These are phyloP conservation scores for Populus deltoides DNA, from an alignment of 345 rosid genomes.

Conservation along the genomic window DNA sequence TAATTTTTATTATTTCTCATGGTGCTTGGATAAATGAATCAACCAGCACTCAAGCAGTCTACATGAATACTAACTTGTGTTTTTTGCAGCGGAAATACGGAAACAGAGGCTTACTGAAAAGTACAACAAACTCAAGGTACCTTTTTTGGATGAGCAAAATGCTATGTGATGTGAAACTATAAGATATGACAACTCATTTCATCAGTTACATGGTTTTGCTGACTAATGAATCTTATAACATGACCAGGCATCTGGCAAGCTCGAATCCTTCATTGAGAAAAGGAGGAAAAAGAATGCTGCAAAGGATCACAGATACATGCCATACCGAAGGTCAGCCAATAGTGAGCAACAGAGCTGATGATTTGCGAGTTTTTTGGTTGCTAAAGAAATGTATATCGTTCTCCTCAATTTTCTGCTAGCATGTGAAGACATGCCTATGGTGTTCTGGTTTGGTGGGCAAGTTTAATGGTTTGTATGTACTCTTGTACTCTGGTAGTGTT, in stretches of 20 bases:
- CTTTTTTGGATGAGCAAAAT: background rate
- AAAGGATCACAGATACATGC: constrained; percentile 83
- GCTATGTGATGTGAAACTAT: background rate
- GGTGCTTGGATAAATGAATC: background rate
- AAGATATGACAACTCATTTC: background rate
- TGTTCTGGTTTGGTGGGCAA: background rate
- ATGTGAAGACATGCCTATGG: background rate
- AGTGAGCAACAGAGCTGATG: constrained; percentile 29
- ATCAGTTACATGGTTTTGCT: background rate
- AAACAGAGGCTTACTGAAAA: constrained; percentile 68
- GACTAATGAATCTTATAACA: constrained; percentile 15
- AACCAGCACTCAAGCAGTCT: background rate
- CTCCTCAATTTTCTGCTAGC: background rate
- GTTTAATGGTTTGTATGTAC: too few relatives aligned
- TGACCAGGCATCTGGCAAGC: constrained; percentile 73
- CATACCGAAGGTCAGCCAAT: constrained; percentile 57
- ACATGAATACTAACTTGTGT: constrained; percentile 15
- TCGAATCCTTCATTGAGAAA: constrained; percentile 74
- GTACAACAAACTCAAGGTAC: constrained; percentile 73
- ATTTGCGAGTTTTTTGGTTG: background rate
- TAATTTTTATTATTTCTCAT: background rate
- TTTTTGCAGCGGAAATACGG: constrained; percentile 72
- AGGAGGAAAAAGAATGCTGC: constrained; percentile 84
- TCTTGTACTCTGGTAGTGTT: background rate
- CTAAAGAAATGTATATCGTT: background rate